Base-by-base conservation (phyloP, 2,329 filamentous ascomycete genomes). In the Aspergillus fischeri region DNA sequence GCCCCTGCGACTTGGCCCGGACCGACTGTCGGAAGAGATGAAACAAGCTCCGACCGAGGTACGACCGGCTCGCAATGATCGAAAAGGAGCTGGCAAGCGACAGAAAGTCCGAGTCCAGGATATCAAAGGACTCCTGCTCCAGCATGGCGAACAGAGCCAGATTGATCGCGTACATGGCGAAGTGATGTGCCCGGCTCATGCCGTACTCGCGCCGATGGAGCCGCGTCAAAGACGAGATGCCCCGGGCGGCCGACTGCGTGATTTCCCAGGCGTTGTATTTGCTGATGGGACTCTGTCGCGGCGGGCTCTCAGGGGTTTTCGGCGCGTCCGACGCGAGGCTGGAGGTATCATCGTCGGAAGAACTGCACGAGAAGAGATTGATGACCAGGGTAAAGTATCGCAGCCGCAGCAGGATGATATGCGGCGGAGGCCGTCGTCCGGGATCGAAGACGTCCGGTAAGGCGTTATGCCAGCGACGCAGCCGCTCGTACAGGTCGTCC, bases 151-250 rank as follows among this genome's bases (percentile, higher is more conserved):
- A 75, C 0, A 75, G 57, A 1, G 73, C 73, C 7, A 75, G 62
- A 24, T 73, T 75, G 50, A 75, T 70, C 0, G 73, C 71, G 51
- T 74, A 75, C 56, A 75, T 63, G 11, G 72, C 69, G 48, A 74
- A 75, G 21, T 70, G 65, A 53, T 75, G 73, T 5, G 70, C 70
- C 3, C 71, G 67, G 32, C 59, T 69, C 54, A 75, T 61, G 4
- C 73, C 70, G 52, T 68, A 73, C 41, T 75, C 70, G 9, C 64
- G 64, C 11, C 70, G 65, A 29, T 74, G 69, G 0, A 71, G 61
- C 10, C 66, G 67, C 0, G 68, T 60, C 3, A 75, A 62, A 1
- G 53, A 45, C 1, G 71, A 65, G 14, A 75, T 75, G 3, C 57
- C 59, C 3, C 67, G 69, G 0, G 72, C 72, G 0, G 70, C 70